Percentiles rank a stretch among this genome's conserved stretches.
Evolutionary conservation across 768 basidiomycete genomes (phyloP).

Genomic region (Leccinum fibrillosum): DNA sequence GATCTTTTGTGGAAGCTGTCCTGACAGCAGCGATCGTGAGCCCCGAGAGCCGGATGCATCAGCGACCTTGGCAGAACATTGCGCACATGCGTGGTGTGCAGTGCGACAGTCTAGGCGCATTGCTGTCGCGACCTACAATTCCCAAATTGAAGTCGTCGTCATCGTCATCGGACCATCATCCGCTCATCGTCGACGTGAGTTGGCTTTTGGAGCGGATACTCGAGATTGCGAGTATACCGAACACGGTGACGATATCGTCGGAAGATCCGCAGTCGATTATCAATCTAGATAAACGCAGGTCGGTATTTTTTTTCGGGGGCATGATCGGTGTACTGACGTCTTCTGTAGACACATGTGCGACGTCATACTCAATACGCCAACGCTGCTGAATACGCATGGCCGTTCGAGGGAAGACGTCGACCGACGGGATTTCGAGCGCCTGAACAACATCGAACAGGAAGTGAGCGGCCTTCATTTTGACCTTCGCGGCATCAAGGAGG

Average conservation of each 20-base stretch:
- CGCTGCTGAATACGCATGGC: conserved; percentile 40
- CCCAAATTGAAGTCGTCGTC: conserved; percentile 35
- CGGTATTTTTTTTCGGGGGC: conserved; percentile 14
- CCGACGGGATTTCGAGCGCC: conserved; percentile 67
- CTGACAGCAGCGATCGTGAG: conserved; percentile 74
- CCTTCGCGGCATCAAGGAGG: conserved; percentile 69
- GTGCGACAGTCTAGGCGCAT: conserved; percentile 56
- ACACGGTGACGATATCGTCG: conserved; percentile 55
- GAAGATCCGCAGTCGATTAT: conserved; percentile 59
- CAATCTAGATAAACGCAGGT: conserved; percentile 85
- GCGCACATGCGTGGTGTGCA: conserved; percentile 57
- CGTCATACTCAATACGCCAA: conserved; percentile 54
- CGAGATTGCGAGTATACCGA: conserved; percentile 73
- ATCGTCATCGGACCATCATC: conserved; percentile 35
- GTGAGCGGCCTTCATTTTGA: conserved; percentile 62
- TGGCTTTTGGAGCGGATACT: conserved; percentile 82
- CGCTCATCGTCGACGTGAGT: conserved; percentile 71
- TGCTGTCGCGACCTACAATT: conserved; percentile 51
- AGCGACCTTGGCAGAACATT: conserved; percentile 75
- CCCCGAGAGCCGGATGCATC: conserved; percentile 74
- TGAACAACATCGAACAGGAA: conserved; percentile 75
- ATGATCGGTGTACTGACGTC: conserved; percentile 11
- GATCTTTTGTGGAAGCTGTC: conserved; percentile 80
- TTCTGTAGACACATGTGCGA: conserved; percentile 59
- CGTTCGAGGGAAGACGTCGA: conserved; percentile 55